A percentile compares a stretch with the other conserved stretches of the same genome.
These are phyloP conservation scores for Diaporthe australafricana DNA, from an alignment of 2,329 filamentous ascomycete species.

Conservation along the genomic window DNA sequence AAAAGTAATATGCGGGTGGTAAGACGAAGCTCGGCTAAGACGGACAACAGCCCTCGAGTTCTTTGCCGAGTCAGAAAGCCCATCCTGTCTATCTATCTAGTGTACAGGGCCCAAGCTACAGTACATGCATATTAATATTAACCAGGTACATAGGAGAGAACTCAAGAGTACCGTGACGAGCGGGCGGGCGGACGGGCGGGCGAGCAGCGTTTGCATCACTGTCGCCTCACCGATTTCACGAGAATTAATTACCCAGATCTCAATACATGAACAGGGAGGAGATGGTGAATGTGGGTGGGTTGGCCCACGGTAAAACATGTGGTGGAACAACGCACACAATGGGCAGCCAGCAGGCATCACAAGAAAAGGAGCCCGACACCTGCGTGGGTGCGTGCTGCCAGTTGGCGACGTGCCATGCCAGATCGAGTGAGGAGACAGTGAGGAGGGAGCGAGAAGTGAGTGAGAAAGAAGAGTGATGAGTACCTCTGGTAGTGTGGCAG, in stretches of 20 bases:
- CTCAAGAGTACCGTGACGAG: too few relatives aligned
- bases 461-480: background rate
- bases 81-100: background rate
- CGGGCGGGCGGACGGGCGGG: too few relatives aligned
- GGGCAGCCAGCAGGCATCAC: background rate
- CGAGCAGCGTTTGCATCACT: background rate
- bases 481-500: constrained; percentile 23
- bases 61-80: constrained; percentile 12
- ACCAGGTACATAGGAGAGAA: too few relatives aligned
- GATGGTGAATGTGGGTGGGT: background rate
- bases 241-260: background rate
- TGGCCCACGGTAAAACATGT: constrained; percentile 9
- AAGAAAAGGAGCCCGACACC: constrained; percentile 8
- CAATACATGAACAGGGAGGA: background rate
- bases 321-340: constrained; percentile 21
- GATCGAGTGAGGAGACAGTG: background rate
- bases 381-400: constrained; percentile 10
- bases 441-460: background rate
- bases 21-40: constrained; percentile 16
- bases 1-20: constrained; percentile 1
- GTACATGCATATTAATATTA: too few relatives aligned
- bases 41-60: constrained; percentile 11
- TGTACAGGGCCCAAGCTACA: background rate
- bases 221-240: background rate
- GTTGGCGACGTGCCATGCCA: background rate